Conservation (phyloP, 1,139 yeast genomes). For the Scheffersomyces illinoinensis region DNA sequence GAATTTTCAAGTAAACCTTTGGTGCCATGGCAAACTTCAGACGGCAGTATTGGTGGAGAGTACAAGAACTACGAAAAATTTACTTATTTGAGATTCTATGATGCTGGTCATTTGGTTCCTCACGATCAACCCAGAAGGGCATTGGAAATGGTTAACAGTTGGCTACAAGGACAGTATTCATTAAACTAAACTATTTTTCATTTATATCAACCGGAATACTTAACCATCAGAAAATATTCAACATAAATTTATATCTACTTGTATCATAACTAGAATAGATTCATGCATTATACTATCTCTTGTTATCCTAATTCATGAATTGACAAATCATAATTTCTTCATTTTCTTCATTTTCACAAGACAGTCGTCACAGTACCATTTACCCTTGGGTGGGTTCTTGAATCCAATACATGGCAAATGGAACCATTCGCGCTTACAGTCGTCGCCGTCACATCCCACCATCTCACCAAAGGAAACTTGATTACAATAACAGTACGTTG, state of each 20-base stretch:
- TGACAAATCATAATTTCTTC: conserved; percentile 11
- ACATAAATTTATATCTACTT: conserved; percentile 4
- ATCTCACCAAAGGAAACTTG: conserved; percentile 97
- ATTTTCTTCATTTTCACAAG: conserved; percentile 39
- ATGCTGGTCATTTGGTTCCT: conserved; percentile 55
- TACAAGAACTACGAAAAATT: conserved; percentile 47
- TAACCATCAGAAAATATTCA: not conserved
- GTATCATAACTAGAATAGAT: not conserved
- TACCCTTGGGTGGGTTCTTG: conserved; percentile 88
- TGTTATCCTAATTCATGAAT: not conserved
- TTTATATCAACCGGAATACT: not conserved
- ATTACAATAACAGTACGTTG: conserved; percentile 92
- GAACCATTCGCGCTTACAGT: conserved; percentile 95
- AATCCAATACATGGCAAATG: conserved; percentile 95
- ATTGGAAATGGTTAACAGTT: conserved; percentile 49
- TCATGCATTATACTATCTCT: not conserved
- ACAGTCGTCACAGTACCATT: conserved; percentile 97
- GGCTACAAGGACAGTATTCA: conserved; percentile 18
- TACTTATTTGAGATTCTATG: conserved; percentile 48
- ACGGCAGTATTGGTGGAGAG: conserved; percentile 40
- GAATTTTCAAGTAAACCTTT: conserved; percentile 44
- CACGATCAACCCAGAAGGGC: conserved; percentile 48
- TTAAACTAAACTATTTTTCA: not conserved
- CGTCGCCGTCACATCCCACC: conserved; percentile 98
- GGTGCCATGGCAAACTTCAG: conserved; percentile 7